phyloP scores from a whole-genome alignment of 2,329 filamentous ascomycete genomes.

The Ophiostoma piceae region DNA sequence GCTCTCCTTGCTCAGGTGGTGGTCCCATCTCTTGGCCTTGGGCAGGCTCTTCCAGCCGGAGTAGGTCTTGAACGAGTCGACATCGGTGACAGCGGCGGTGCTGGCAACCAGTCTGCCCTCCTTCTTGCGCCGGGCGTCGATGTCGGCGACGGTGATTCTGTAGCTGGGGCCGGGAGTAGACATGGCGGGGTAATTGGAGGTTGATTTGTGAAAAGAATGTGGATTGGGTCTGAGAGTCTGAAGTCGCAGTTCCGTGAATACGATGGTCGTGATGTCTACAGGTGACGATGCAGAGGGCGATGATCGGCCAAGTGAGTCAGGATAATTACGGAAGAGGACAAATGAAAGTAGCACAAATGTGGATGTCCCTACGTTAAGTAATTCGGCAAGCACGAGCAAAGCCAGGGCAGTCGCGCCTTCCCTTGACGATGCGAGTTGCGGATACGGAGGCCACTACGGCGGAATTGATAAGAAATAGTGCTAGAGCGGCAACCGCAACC shows the following conservation, averaged over 20 bases:
- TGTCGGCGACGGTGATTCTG: slow-evolving; percentile 56
- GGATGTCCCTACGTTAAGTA: slow-evolving; percentile 7
- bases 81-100: slow-evolving; percentile 69
- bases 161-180: slow-evolving; percentile 14
- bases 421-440: slow-evolving; percentile 9
- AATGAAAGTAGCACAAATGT: slow-evolving; percentile 4
- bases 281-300: not conserved
- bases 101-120: slow-evolving; percentile 68
- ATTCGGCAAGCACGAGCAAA: slow-evolving; percentile 1
- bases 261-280: not conserved
- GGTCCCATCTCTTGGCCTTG: slow-evolving; percentile 76
- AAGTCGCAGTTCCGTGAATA: not conserved
- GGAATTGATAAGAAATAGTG: slow-evolving; percentile 5
- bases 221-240: no score
- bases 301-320: slow-evolving; percentile 5
- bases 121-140: slow-evolving; percentile 63
- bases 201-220: not conserved
- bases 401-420: slow-evolving; percentile 8
- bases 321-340: not conserved
- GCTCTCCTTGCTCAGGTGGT: slow-evolving; percentile 59
- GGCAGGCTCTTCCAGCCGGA: slow-evolving; percentile 52
- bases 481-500: slow-evolving; percentile 21
- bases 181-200: not conserved
- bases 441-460: not conserved
- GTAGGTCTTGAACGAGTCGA: slow-evolving; percentile 76